Conservation (phyloP, 2,329 filamentous ascomycete species). For the Pyricularia sp. region DNA sequence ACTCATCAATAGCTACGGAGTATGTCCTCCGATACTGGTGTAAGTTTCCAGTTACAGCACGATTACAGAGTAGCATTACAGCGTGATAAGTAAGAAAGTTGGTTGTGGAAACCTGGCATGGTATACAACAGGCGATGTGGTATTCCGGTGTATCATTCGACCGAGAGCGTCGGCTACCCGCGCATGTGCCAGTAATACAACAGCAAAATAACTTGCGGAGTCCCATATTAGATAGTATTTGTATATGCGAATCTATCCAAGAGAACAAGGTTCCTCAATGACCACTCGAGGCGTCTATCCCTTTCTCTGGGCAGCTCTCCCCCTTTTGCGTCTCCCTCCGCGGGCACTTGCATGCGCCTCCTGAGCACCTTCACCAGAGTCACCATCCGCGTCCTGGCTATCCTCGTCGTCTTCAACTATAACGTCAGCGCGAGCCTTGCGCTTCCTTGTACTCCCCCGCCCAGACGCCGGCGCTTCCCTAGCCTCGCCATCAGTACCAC, state of each 20-base stretch:
- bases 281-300: not conserved
- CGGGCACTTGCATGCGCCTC: not conserved
- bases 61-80: too few species aligned
- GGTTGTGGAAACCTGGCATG: too few species aligned
- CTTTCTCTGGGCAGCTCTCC: not conserved
- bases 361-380: not conserved
- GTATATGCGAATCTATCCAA: not conserved
- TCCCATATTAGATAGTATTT: not conserved
- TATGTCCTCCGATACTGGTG: too few species aligned
- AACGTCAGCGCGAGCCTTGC: not conserved
- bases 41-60: too few species aligned
- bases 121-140: too few species aligned
- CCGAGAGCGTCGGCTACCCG: too few species aligned
- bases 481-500: conserved; percentile 9
- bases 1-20: too few species aligned
- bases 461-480: conserved; percentile 6
- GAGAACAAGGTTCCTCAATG: not conserved
- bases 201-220: too few species aligned
- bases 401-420: not conserved
- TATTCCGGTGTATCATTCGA: too few species aligned
- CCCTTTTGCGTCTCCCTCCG: not conserved
- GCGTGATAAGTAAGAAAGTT: too few species aligned
- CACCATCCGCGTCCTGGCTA: not conserved
- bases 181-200: too few species aligned
- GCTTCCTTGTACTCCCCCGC: not conserved